These are phyloP conservation scores for Eryngium alpinum DNA, from an alignment of 140 eudicot genomes.

Conservation along the genomic window DNA sequence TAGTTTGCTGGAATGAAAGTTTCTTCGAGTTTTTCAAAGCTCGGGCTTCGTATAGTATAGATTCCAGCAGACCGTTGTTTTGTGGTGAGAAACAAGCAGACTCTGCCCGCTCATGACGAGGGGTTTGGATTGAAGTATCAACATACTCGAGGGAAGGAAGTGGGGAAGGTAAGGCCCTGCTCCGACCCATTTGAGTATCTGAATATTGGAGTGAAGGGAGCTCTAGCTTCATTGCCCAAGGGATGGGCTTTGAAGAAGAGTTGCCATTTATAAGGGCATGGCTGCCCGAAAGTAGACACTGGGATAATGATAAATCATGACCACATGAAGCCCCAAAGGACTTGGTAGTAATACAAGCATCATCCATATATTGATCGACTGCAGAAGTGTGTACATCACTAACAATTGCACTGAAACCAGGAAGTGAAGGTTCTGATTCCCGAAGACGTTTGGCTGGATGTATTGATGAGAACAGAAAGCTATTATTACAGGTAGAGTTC, in stretches of 20 bases:
- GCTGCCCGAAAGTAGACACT: constrained; percentile 23
- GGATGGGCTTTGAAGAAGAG: constrained; percentile 33
- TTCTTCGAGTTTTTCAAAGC: constrained; percentile 41
- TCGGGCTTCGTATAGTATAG: constrained; percentile 62
- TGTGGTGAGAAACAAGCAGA: constrained; percentile 44
- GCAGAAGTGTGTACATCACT: constrained; percentile 14
- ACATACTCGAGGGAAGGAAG: constrained; percentile 75
- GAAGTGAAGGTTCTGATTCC: constrained; percentile 17
- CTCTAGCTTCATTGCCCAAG: constrained; percentile 43
- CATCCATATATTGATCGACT: constrained; percentile 15
- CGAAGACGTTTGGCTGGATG: constrained; percentile 22
- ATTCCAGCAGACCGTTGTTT: constrained; percentile 78
- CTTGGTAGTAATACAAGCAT: constrained; percentile 5
- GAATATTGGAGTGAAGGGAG: constrained; percentile 99
- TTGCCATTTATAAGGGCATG: constrained; percentile 37
- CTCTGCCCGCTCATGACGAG: constrained; percentile 42
- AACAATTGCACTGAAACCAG: constrained; percentile 11
- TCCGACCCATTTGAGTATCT: constrained; percentile 51
- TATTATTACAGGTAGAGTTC: constrained; percentile 13
- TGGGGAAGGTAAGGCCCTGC: constrained; percentile 66
- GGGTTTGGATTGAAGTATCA: constrained; percentile 59
- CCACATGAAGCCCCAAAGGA: constrained; percentile 21
- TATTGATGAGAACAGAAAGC: constrained; percentile 15
- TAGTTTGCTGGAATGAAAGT: constrained; percentile 22
- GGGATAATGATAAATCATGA: constrained; percentile 22